Evolutionary conservation across 1,284 basidiomycete species (phyloP), one percentile per base, ranked within the genome.

Genomic region (Ustilago lituana): DNA sequence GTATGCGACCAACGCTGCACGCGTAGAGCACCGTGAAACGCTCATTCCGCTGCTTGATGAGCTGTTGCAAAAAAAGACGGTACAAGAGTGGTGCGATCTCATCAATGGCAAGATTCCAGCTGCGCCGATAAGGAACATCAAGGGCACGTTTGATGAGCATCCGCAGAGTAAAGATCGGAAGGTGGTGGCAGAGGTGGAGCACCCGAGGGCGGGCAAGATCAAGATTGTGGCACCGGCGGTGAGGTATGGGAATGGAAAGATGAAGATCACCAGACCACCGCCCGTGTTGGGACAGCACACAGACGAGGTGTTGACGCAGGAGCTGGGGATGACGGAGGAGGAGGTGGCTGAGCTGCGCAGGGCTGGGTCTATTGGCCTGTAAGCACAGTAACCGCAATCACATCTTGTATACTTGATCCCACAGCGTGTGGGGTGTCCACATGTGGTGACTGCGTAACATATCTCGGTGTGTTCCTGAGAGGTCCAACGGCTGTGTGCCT

Each of bases 181-280:
- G 32, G 85, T 89, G 41, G 86, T 87, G 1, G 84, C 87, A 31
- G 88, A 89, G 70, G 84, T 91, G 22, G 85, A 90, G 39, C 81
- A 77, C 58, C 88, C 90, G 23, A 85, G 90, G 36, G 87, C 90
- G 7, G 93, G 94, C 9, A 89, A 86, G 76, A 87, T 97, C 82
- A 93, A 92, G 83, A 85, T 97, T 56, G 90, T 93, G 4, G 89
- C 89, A 1, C 92, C 94, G 3, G 89, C 94, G 0, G 92, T 96
- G 32, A 86, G 87, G 15, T 97, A 95, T 84, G 92, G 95, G 76
- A 92, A 92, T 3, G 84, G 87, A 77, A 89, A 89, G 55, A 83
- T 84, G 83, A 54, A 65, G 54, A 58, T 79, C 22, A 63, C 59
- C 0, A 39, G 70, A 15, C 56, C 76, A 4, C 77, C 80, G 22